phyloP scores from a whole-genome alignment of 345 rosid species.

The Arabidopsis arenosa region DNA sequence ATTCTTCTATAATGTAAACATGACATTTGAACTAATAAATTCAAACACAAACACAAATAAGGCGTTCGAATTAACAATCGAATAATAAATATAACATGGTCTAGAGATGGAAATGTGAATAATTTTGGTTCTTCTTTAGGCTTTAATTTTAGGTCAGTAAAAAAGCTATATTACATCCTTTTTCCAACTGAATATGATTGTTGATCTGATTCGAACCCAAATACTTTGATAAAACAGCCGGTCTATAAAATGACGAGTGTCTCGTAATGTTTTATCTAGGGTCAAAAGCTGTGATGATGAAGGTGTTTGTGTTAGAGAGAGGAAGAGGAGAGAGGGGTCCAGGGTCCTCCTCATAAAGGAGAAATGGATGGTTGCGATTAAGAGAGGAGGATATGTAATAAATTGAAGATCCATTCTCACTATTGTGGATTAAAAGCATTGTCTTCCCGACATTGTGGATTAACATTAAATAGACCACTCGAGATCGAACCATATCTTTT shows the following conservation, averaged over 20 bases:
- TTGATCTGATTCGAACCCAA: not conserved
- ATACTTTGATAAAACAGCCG: not conserved
- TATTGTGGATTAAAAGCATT: constrained; percentile 36
- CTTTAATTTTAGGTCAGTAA: not conserved
- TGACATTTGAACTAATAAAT: not conserved
- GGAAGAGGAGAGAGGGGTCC: not conserved
- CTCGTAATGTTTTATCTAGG: not conserved
- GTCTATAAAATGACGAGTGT: constrained; percentile 4
- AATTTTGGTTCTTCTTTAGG: not conserved
- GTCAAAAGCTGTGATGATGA: constrained; percentile 43
- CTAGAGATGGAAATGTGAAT: not conserved
- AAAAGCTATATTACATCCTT: not conserved
- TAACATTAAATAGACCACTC: constrained; percentile 40
- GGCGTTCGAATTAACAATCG: not conserved
- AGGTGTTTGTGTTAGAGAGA: constrained; percentile 15
- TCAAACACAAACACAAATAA: not conserved
- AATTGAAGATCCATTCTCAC: constrained; percentile 4
- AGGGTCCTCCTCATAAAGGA: not conserved
- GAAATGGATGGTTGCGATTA: constrained; percentile 21
- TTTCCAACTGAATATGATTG: constrained; percentile 1
- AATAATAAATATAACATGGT: not conserved
- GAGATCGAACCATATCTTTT: constrained; percentile 29
- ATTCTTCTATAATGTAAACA: not conserved
- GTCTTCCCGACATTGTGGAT: constrained; percentile 42
- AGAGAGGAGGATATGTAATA: constrained; percentile 11